Evolutionary conservation across 1,139 yeast genomes (phyloP).

Genomic region (Pneumocystis oryctolagi): DNA sequence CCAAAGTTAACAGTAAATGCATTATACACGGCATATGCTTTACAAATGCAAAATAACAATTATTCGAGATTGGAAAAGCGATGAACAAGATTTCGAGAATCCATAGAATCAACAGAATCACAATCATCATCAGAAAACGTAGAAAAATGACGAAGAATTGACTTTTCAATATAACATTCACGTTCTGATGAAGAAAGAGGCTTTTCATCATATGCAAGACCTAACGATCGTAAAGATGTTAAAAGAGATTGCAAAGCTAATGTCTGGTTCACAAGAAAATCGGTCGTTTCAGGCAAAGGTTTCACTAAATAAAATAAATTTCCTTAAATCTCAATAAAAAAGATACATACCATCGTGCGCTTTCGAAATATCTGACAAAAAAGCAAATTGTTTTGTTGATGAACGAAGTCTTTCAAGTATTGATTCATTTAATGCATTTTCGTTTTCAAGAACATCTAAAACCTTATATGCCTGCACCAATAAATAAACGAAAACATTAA

Average conservation of each 20-base stretch:
- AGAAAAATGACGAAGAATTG: not conserved
- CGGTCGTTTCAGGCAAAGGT: constrained; percentile 9
- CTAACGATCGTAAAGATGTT: constrained; percentile 1
- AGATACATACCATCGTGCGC: constrained; percentile 1
- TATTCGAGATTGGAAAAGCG: not conserved
- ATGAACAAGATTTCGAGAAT: not conserved
- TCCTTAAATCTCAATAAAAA: not conserved
- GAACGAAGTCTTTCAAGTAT: constrained; percentile 2
- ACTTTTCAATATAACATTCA: not conserved
- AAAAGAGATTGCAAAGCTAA: constrained; percentile 5
- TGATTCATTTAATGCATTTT: not conserved
- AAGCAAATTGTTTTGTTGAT: constrained; percentile 6
- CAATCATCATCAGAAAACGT: not conserved
- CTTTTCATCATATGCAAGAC: not conserved
- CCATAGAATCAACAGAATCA: not conserved
- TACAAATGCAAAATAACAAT: not conserved
- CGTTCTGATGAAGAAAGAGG: not conserved
- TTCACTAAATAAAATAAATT: constrained; percentile 2
- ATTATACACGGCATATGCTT: not conserved
- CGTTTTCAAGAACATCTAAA: not conserved
- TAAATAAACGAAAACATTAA: not conserved
- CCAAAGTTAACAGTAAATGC: not conserved
- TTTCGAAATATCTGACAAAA: constrained; percentile 6
- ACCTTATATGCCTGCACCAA: not conserved
- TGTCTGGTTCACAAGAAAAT: constrained; percentile 10